Percentiles rank a stretch among this genome's conserved stretches.
phyloP scores from a whole-genome alignment of 257 asterid genomes.

The Leonotis leonurus region DNA sequence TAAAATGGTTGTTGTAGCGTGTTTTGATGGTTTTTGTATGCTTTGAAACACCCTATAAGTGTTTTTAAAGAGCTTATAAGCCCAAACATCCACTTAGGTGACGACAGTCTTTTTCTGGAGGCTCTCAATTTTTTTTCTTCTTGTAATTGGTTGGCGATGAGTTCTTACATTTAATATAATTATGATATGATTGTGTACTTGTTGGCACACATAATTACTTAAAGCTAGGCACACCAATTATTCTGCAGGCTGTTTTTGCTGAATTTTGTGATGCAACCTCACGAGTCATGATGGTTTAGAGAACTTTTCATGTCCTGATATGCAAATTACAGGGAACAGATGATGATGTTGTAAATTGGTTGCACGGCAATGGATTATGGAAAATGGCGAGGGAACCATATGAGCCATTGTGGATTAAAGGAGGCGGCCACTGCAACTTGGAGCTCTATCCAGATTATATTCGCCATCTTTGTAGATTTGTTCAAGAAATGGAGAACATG shows the following conservation, averaged over 20 bases:
- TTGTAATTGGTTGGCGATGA: neutral
- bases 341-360: conserved; percentile 89
- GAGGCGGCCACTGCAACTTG: conserved; percentile 99
- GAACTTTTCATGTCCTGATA: no score
- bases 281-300: neutral
- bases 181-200: neutral
- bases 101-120: neutral
- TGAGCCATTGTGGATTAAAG: conserved; percentile 96
- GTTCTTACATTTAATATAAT: neutral
- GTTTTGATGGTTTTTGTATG: neutral
- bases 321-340: conserved; percentile 72
- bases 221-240: neutral
- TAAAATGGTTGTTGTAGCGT: neutral
- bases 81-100: neutral
- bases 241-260: neutral
- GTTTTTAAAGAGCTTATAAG: neutral
- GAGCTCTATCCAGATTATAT: conserved; percentile 96
- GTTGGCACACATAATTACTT: neutral
- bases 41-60: neutral
- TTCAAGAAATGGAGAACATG: conserved; percentile 86
- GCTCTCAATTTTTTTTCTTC: neutral
- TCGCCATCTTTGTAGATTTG: conserved; percentile 71
- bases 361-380: conserved; percentile 85
- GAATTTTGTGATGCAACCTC: neutral
- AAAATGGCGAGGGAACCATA: conserved; percentile 82